Conservation (phyloP, 2,329 filamentous ascomycete species). For the Elsinoe perseae region DNA sequence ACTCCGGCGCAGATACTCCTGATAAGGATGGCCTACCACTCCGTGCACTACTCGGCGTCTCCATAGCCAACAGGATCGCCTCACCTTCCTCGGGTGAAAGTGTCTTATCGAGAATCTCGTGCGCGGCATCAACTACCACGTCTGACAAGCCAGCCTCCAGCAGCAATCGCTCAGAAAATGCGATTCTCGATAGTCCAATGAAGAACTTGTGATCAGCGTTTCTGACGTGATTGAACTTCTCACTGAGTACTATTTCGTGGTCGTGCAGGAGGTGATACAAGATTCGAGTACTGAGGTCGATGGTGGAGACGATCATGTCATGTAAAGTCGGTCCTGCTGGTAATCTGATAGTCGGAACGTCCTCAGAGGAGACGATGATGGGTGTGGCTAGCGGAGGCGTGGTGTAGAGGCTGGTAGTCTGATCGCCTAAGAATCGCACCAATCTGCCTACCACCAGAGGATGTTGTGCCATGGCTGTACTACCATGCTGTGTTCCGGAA, state of each 20-base stretch:
- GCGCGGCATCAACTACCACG: conserved; percentile 71
- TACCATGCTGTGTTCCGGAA: conserved; percentile 54
- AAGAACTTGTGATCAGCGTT: conserved; percentile 77
- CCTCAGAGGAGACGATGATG: background rate
- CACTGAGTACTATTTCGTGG: conserved; percentile 59
- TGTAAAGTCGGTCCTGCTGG: conserved; percentile 28
- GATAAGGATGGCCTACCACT: background rate
- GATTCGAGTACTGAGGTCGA: conserved; percentile 55
- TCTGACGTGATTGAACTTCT: conserved; percentile 61
- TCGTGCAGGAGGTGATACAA: conserved; percentile 49
- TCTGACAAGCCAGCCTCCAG: conserved; percentile 69
- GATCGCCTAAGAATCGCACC: conserved; percentile 66
- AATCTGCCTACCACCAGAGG: conserved; percentile 64
- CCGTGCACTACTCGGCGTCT: conserved; percentile 27
- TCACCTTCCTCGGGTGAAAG: conserved; percentile 74
- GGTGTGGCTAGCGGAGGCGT: conserved; percentile 21
- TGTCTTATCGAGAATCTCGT: conserved; percentile 69
- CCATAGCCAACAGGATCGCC: conserved; percentile 44
- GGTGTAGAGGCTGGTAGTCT: conserved; percentile 54
- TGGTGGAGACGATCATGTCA: conserved; percentile 38
- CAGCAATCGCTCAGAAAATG: conserved; percentile 72
- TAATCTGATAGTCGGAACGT: conserved; percentile 7
- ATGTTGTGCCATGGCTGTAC: conserved; percentile 59
- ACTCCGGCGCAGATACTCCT: background rate
- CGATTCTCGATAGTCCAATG: conserved; percentile 71